A percentile compares a stretch with the other conserved stretches of the same genome.
These are phyloP conservation scores for Aureobasidium sp. DNA, from an alignment of 2,329 filamentous ascomycete genomes.

Conservation along the genomic window DNA sequence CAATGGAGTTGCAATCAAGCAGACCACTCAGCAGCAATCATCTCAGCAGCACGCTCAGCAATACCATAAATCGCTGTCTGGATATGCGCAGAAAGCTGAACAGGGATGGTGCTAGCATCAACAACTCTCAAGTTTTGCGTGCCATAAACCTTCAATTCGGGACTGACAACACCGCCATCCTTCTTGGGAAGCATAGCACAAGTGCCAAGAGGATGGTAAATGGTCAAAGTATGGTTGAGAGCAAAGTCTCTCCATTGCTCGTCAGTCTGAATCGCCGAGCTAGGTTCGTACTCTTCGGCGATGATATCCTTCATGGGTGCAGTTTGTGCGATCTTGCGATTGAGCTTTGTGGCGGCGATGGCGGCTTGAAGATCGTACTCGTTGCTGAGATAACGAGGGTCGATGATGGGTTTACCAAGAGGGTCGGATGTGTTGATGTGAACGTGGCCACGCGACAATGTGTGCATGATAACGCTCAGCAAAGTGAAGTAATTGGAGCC, in stretches of 20 bases:
- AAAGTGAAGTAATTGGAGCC: conserved; percentile 23
- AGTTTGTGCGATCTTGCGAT: conserved; percentile 26
- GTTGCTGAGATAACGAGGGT: conserved; percentile 29
- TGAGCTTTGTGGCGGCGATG: conserved; percentile 28
- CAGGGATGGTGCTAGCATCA: conserved; percentile 21
- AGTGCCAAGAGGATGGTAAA: conserved; percentile 28
- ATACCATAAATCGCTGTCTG: conserved; percentile 21
- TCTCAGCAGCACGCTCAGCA: conserved; percentile 20
- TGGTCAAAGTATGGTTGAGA: conserved; percentile 21
- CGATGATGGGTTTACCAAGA: conserved; percentile 25
- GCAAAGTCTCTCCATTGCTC: conserved; percentile 23
- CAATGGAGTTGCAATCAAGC: not conserved
- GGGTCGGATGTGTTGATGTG: conserved; percentile 27
- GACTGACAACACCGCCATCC: conserved; percentile 22
- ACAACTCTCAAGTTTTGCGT: conserved; percentile 19
- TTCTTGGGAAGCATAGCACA: conserved; percentile 25
- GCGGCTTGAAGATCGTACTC: conserved; percentile 20
- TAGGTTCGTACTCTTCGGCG: conserved; percentile 26
- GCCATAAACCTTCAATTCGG: conserved; percentile 21
- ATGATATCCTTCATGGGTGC: conserved; percentile 24
- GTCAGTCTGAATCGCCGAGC: not conserved
- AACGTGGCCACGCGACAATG: conserved; percentile 26
- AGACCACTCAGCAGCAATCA: conserved; percentile 3
- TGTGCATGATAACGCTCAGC: conserved; percentile 28
- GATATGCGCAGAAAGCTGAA: conserved; percentile 22